Evolutionary conservation across 1,284 basidiomycete genomes (phyloP).

Genomic region (Ustilago xerochloae): DNA sequence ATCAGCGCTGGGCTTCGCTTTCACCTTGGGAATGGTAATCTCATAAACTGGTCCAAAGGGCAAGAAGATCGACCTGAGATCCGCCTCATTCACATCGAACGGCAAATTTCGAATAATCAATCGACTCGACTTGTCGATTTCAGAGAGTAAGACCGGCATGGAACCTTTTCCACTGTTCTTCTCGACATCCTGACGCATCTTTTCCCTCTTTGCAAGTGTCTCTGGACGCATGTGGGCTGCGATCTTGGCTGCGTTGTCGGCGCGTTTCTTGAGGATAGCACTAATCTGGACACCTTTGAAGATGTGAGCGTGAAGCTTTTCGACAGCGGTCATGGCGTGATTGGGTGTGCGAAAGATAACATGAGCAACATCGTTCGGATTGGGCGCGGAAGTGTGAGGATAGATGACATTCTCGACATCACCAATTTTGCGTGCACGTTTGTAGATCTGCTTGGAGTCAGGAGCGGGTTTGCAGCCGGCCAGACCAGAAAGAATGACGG

Average conservation of each 20-base stretch:
- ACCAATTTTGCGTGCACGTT: conserved; percentile 64
- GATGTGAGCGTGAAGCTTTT: conserved; percentile 89
- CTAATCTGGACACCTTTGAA: conserved; percentile 89
- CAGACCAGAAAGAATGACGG: conserved; percentile 62
- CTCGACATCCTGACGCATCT: conserved; percentile 68
- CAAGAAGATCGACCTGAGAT: conserved; percentile 86
- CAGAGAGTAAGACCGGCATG: conserved; percentile 41
- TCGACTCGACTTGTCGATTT: conserved; percentile 72
- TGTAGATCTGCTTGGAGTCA: conserved; percentile 64
- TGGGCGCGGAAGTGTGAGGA: conserved; percentile 31
- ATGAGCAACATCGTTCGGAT: conserved; percentile 72
- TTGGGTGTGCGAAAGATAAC: conserved; percentile 80
- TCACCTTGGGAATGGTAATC: conserved; percentile 77
- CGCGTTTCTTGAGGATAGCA: conserved; percentile 88
- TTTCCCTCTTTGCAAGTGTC: conserved; percentile 69
- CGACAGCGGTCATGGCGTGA: conserved; percentile 78
- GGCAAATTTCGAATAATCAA: conserved; percentile 93
- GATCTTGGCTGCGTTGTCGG: conserved; percentile 74
- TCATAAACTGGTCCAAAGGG: conserved; percentile 88
- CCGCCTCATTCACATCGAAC: conserved; percentile 76
- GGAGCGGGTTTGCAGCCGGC: conserved; percentile 52
- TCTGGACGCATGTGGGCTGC: conserved; percentile 70
- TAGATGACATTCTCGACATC: conserved; percentile 65
- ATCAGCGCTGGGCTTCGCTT: conserved; percentile 50
- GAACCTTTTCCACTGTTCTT: conserved; percentile 47